Evolutionary conservation across 2,329 filamentous ascomycete genomes (phyloP).

Genomic region (Ophiostoma populinum): DNA sequence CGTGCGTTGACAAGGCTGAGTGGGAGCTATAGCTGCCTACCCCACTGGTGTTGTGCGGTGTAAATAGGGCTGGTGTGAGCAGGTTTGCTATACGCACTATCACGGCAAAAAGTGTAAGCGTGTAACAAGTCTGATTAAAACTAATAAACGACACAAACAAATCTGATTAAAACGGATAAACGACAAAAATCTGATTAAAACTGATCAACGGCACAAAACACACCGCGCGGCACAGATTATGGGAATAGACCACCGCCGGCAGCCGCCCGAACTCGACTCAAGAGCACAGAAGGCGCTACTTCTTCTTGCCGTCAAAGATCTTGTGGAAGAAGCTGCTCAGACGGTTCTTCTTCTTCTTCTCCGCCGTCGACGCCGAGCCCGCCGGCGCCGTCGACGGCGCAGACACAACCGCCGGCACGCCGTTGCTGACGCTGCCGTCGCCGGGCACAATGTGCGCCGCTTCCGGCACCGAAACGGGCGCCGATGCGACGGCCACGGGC

Average conservation of each 20-base stretch:
- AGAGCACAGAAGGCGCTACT: conserved; percentile 4
- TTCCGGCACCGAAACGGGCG: conserved; percentile 16
- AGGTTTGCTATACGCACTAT: too few relatives aligned
- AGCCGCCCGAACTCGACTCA: too few relatives aligned
- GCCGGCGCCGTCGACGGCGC: conserved; percentile 17
- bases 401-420: conserved; percentile 8
- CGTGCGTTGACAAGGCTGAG: too few relatives aligned
- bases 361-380: conserved; percentile 20
- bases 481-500: conserved; percentile 4
- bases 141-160: too few relatives aligned
- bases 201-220: too few relatives aligned
- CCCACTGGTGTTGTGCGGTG: too few relatives aligned
- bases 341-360: conserved; percentile 52
- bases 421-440: conserved; percentile 7
- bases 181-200: too few relatives aligned
- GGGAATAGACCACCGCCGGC: not conserved
- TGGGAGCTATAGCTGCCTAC: too few relatives aligned
- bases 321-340: conserved; percentile 45
- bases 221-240: conserved; percentile 1
- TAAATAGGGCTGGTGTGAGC: too few relatives aligned
- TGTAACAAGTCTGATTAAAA: too few relatives aligned
- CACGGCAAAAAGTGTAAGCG: too few relatives aligned
- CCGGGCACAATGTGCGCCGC: conserved; percentile 11
- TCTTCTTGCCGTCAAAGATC: conserved; percentile 26
- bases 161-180: too few relatives aligned